These are phyloP conservation scores for Rhodofomes roseus DNA, from an alignment of 1,284 basidiomycete species.

Conservation along the genomic window DNA sequence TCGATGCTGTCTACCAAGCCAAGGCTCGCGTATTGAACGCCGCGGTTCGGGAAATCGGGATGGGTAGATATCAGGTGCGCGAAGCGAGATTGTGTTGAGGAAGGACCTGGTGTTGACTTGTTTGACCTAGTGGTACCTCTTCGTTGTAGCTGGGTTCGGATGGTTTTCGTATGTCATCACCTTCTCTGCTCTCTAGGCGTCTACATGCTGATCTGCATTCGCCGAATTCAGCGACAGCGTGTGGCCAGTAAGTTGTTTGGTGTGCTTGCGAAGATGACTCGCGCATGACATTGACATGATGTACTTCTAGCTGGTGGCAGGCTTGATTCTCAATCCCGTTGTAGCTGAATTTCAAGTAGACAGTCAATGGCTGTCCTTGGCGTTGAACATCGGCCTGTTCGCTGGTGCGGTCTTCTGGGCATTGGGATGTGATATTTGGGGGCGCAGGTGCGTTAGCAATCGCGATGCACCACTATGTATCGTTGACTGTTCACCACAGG, in stretches of 20 bases:
- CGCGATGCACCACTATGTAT: slow-evolving; percentile 15
- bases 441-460: slow-evolving; percentile 34
- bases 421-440: slow-evolving; percentile 64
- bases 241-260: slow-evolving; percentile 38
- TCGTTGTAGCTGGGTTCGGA: slow-evolving; percentile 61
- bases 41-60: slow-evolving; percentile 60
- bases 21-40: slow-evolving; percentile 55
- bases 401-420: slow-evolving; percentile 66
- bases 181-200: not conserved
- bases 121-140: slow-evolving; percentile 46
- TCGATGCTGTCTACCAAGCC: slow-evolving; percentile 52
- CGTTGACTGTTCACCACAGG: slow-evolving; percentile 22
- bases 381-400: slow-evolving; percentile 58
- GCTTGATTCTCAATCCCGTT: slow-evolving; percentile 54
- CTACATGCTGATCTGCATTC: not conserved
- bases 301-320: slow-evolving; percentile 45
- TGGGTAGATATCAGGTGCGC: slow-evolving; percentile 66
- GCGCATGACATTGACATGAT: not conserved
- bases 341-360: slow-evolving; percentile 54
- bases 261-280: not conserved
- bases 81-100: not conserved
- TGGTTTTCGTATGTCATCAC: slow-evolving; percentile 59
- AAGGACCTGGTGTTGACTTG: not conserved
- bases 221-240: slow-evolving; percentile 36
- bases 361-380: slow-evolving; percentile 54